These are phyloP conservation scores for Petasospora fabianii DNA, from an alignment of 1,139 yeast species.

Conservation along the genomic window DNA sequence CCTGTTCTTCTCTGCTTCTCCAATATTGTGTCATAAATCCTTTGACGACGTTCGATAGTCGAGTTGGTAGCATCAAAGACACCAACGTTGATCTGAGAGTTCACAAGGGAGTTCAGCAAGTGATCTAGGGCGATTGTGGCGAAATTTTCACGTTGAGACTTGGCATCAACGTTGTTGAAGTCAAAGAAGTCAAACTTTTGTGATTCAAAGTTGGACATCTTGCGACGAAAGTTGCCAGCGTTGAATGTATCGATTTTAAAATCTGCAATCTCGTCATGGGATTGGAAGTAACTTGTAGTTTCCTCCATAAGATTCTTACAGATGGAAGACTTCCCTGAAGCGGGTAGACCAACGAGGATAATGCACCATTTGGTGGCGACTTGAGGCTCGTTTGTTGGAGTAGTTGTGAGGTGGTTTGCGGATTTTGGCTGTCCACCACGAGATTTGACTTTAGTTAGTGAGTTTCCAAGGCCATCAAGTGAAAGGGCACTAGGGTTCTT, in stretches of 20 bases:
- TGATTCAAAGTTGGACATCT: constrained; percentile 26
- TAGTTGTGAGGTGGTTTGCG: constrained; percentile 22
- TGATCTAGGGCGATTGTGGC: constrained; percentile 56
- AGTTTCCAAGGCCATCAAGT: constrained; percentile 17
- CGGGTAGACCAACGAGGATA: constrained; percentile 66
- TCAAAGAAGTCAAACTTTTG: constrained; percentile 40
- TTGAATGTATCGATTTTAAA: constrained; percentile 41
- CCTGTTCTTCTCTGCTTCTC: constrained; percentile 23
- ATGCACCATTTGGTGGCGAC: constrained; percentile 34
- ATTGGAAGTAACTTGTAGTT: constrained; percentile 29
- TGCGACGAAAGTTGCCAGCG: constrained; percentile 57
- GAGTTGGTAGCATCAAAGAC: constrained; percentile 73
- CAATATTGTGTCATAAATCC: constrained; percentile 30
- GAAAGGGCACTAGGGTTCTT: neutral
- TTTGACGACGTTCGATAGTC: constrained; percentile 47
- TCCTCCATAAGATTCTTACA: constrained; percentile 47
- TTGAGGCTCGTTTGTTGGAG: constrained; percentile 24
- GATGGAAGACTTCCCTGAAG: constrained; percentile 66
- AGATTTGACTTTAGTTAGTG: constrained; percentile 12
- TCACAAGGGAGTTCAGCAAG: constrained; percentile 43
- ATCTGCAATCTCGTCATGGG: constrained; percentile 19
- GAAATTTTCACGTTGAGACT: constrained; percentile 50
- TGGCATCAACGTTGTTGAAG: constrained; percentile 44
- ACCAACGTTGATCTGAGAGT: constrained; percentile 51
- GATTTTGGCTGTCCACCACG: constrained; percentile 21